Evolutionary conservation across 2,329 filamentous ascomycete genomes (phyloP), one percentile per base, ranked within the genome.

Genomic region (Cladorrhinum sp.): DNA sequence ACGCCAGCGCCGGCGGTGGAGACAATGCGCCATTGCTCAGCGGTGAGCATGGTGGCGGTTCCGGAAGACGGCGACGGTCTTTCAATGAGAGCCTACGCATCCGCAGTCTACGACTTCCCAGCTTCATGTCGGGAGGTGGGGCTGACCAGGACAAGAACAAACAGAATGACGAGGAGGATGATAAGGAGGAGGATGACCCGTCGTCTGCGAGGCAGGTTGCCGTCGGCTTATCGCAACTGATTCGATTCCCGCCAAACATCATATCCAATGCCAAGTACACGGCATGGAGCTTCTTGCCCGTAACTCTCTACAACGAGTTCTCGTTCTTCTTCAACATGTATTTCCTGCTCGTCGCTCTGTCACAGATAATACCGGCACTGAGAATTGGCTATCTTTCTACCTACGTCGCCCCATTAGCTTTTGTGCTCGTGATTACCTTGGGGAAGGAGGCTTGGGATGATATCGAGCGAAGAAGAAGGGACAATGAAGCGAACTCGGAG

Each of bases 251-350:
- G 9, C 86, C 90, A 8, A 99, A 99, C 74, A 84, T 92, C 60
- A 85, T 99, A 54, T 98, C 94, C 36, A 98, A 99, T 73, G 94
- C 95, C 59, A 99, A 98, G 81, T 99, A 99, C 75, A 98, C 94
- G 28, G 87, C 93, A 1, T 89, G 93, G 79, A 96, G 90, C 57
- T 99, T 99, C 75, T 82, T 99, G 14, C 96, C 96, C 2, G 82
- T 94, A 57, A 99, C 95, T 0, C 80, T 99, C 21, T 99, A 97
- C 77, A 98, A 98, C 77, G 95, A 99, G 73, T 99, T 99, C 74
- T 97, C 94, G 62, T 99, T 98, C 80, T 99, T 99, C 78, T 96
- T 99, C 82, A 99, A 99, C 82, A 91, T 98, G 81, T 99, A 99
- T 74, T 99, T 99, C 74, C 81, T 99, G 59, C 86, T 98, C 24